Base-by-base conservation (phyloP, 805 yeast genomes). In the Nakazawaea populi region DNA sequence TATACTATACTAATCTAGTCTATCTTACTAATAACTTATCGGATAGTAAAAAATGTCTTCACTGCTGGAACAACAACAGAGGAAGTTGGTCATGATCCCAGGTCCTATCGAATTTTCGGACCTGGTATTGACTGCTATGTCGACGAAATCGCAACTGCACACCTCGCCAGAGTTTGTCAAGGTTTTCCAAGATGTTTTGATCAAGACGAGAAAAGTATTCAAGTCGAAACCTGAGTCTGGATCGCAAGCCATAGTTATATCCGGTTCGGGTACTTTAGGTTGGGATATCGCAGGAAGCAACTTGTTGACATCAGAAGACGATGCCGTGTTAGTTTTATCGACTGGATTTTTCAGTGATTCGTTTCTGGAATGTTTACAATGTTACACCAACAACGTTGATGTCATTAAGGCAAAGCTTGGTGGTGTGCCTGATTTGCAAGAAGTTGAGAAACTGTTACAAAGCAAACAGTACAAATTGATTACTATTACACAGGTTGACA, bases 251-350 rank as follows among this genome's bases (percentile, higher is more conserved):
- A 75, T 87, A 54, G 87, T 92, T 12, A 64, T 92, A 52, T 77
- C 94, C 3, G 98, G 97, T 42, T 85, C 96, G 1, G 98, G 98
- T 52, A 89, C 97, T 24, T 75, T 91, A 41, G 98, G 98, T 37
- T 91, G 97, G 96, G 98, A 91, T 62, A 72, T 91, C 55, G 84
- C 81, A 41, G 96, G 85, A 29, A 77, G 96, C 35, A 91, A 92
- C 69, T 74, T 90, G 57, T 61, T 89, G 49, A 67, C 69, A 55
- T 61, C 70, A 14, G 73, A 77, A 2, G 83, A 82, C 51, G 96
- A 90, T 52, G 76, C 80, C 44, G 92, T 82, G 6, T 77, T 92
- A 58, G 88, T 91, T 31, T 75, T 92, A 54, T 84, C 94, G 51
- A 90, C 98, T 10, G 99, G 98, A 5, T 91, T 80, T 67, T 91